Evolutionary conservation across 208 protist species (phyloP).

Genomic region (Leptomonas pyrrhocoris): DNA sequence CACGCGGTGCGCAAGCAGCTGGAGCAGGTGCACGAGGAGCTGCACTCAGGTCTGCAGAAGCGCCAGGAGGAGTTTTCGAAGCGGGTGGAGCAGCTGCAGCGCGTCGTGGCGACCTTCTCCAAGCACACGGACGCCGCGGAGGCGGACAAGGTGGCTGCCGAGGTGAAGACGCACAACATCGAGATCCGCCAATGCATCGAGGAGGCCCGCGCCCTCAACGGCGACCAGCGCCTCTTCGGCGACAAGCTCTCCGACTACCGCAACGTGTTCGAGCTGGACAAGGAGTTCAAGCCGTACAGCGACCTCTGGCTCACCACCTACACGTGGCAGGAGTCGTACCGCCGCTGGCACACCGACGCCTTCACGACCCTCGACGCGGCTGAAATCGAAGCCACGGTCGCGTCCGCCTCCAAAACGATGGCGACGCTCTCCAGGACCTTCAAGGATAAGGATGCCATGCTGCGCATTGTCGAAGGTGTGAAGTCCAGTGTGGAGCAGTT

Average conservation of each 20-base stretch:
- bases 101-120: slow-evolving; percentile 92
- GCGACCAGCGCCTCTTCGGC: slow-evolving; percentile 94
- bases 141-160: slow-evolving; percentile 92
- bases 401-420: slow-evolving; percentile 89
- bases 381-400: slow-evolving; percentile 92
- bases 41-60: slow-evolving; percentile 89
- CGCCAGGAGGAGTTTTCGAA: slow-evolving; percentile 95
- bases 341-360: slow-evolving; percentile 93
- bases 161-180: slow-evolving; percentile 95
- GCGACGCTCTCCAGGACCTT: slow-evolving; percentile 91
- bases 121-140: slow-evolving; percentile 92
- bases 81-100: slow-evolving; percentile 91
- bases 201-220: slow-evolving; percentile 93
- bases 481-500: slow-evolving; percentile 92
- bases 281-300: slow-evolving; percentile 97
- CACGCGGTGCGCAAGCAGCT: slow-evolving; percentile 81
- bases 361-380: slow-evolving; percentile 94
- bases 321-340: slow-evolving; percentile 93
- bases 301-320: slow-evolving; percentile 96
- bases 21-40: slow-evolving; percentile 91
- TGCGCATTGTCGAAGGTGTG: slow-evolving; percentile 92
- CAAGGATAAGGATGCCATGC: slow-evolving; percentile 90
- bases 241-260: slow-evolving; percentile 95
- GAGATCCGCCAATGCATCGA: slow-evolving; percentile 94
- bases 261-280: slow-evolving; percentile 92